These are phyloP conservation scores for Nakazawaea ernobii DNA, from an alignment of 805 yeast genomes.

Conservation along the genomic window DNA sequence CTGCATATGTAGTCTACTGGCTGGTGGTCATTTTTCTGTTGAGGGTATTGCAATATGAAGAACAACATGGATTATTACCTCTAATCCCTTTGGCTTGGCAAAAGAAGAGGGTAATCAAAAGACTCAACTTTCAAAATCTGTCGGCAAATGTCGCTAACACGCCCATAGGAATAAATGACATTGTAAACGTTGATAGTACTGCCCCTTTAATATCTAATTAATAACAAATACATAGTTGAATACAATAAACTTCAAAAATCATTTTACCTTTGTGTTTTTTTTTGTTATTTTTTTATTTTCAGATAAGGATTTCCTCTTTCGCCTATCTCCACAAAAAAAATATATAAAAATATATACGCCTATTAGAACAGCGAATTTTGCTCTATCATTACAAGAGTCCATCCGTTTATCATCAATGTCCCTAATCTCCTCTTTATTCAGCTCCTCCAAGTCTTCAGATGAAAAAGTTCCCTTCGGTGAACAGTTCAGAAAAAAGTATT, in stretches of 20 bases:
- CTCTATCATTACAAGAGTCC: no score
- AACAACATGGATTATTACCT: slow-evolving; percentile 50
- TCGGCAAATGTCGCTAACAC: slow-evolving; percentile 14
- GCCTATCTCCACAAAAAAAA: no score
- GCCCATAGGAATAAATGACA: background rate
- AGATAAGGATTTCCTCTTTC: no score
- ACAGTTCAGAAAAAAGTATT: slow-evolving; percentile 41
- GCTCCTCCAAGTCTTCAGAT: no score
- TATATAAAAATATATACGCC: no score
- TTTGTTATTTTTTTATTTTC: no score
- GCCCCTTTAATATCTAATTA: background rate
- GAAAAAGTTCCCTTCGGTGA: slow-evolving; percentile 38
- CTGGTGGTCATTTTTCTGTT: slow-evolving; percentile 25
- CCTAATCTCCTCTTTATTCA: no score
- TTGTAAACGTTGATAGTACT: background rate
- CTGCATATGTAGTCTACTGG: slow-evolving; percentile 35
- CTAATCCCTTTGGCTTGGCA: slow-evolving; percentile 53
- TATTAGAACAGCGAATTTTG: no score
- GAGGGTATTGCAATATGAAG: slow-evolving; percentile 37
- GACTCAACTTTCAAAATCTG: slow-evolving; percentile 19
- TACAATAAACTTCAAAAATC: background rate
- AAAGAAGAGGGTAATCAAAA: slow-evolving; percentile 39
- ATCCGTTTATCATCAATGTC: no score
- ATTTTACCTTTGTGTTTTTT: background rate
- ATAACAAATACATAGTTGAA: background rate